These are phyloP conservation scores for Russula olivacea DNA, from an alignment of 768 basidiomycete species.

Conservation along the genomic window DNA sequence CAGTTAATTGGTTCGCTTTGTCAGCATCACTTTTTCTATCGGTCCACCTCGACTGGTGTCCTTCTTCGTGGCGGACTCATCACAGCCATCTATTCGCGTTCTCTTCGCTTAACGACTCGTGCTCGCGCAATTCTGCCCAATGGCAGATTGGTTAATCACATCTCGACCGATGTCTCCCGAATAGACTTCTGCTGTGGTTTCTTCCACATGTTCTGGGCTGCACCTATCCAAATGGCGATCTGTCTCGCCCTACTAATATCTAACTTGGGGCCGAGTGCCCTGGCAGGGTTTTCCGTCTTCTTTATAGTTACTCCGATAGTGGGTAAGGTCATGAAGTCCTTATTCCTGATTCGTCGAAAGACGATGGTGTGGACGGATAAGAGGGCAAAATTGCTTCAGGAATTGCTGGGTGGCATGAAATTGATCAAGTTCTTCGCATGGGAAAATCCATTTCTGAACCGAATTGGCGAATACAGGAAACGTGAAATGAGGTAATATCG, in stretches of 20 bases:
- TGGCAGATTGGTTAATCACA: constrained; percentile 89
- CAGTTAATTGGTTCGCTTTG: too few species aligned
- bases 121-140: constrained; percentile 77
- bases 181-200: constrained; percentile 83
- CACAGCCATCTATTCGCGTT: constrained; percentile 76
- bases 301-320: constrained; percentile 69
- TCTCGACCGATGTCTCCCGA: constrained; percentile 85
- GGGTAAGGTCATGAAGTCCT: constrained; percentile 60
- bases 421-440: constrained; percentile 92
- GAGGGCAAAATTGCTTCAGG: constrained; percentile 82
- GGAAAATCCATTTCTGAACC: constrained; percentile 75
- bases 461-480: constrained; percentile 61
- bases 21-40: too few species aligned
- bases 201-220: constrained; percentile 76
- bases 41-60: constrained; percentile 61
- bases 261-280: constrained; percentile 58
- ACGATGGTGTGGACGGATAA: constrained; percentile 89
- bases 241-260: constrained; percentile 69
- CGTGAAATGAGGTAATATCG: constrained; percentile 54
- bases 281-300: constrained; percentile 57
- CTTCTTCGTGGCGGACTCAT: constrained; percentile 81
- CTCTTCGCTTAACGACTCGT: constrained; percentile 71
- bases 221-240: constrained; percentile 70
- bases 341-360: constrained; percentile 63
- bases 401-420: constrained; percentile 84